Base-by-base conservation (phyloP, 768 basidiomycete genomes). In the Pulveroboletus sp. region DNA sequence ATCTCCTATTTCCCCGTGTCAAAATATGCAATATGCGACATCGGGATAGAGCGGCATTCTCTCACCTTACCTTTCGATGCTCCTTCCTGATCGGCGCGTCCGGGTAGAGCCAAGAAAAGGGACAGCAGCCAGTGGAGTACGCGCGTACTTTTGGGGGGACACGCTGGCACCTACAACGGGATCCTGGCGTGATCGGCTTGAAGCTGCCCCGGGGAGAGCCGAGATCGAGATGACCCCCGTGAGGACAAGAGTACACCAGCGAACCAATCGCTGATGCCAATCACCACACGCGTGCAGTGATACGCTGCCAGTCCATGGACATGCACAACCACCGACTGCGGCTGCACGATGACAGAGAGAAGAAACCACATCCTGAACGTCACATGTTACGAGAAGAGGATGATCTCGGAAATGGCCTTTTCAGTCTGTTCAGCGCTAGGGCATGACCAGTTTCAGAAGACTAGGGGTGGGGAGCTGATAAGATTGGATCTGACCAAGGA, bases 401-500 rank as follows among this genome's bases (percentile, higher is more conserved):
- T 33, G 51, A 61, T 63, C 51, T 10, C 27, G 15, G 37, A 12
- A 14, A 26, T 46, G 39, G 15, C 57, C 43, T 49, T 47, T 40
- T 43, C 50, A 30, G 46, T 41, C 43, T 49, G 47, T 40, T 43
- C 50, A 30, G 46, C 41, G 32, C 38, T 14, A 48, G 49, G 49
- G 41, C 10, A 63, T 49, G 48, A 33, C 60, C 39, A 50, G 60
- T 60, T 63, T 42, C 3, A 51, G 14, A 61, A 50, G 37, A 50
- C 39, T 42, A 55, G 36, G 32, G 38, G 31, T 21, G 21, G 21
- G 30, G 27, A n/a, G 21, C 18, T 42, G 63, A 65, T 57, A 56
- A 63, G 63, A 55, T 57, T 36, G 51, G 55, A 64, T 64, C 62
- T 63, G 39, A 28, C 15, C 43, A 27, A 9, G 45, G 52, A 46